Evolutionary conservation across 2,329 filamentous ascomycete species (phyloP), one percentile per base, ranked within the genome.

Genomic region (Fusarium sp.): DNA sequence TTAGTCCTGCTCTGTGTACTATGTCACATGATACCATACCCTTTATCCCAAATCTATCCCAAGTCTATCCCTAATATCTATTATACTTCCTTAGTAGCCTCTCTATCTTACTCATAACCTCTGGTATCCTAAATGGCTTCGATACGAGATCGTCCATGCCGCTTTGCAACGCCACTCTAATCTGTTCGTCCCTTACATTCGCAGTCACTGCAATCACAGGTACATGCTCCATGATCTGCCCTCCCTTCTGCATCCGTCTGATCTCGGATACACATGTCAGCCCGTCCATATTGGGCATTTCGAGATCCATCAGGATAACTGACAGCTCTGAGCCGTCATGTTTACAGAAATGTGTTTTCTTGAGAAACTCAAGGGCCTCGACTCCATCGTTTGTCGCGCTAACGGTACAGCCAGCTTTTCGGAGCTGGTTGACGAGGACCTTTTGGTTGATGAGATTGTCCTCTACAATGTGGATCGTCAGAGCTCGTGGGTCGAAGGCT

Each of bases 381-480:
- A 89, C 80, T 7, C 89, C 89, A 71, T 91, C 89, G 38, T 88
- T 79, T 6, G 88, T 89, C 1, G 86, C 86, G 57, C 88, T 86
- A 6, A 88, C 88, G 6, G 82, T 82, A 58, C 90, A 84, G 6
- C 85, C 84, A 16, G 86, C 83, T 71, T 89, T 89, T 57, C 82
- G 82, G 7, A 91, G 80, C 74, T 89, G 89, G 50, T 88, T 89
- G n/a, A 89, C 78, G 2, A 91, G 77, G 40, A 90, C 89, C 69
- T 89, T 89, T 72, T 91, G 89, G 74, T 91, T 91, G 65, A 90
- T 89, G 6, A 84, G 80, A 72, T 91, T 91, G 72, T 91, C 89
- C 75, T 91, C 89, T 0, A 91, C 89, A 4, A 91, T 79, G 9
- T 91, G 78, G 3, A 91, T 84, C 38, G 84, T 84, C 60, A 88